These are phyloP conservation scores for Aschersonia sp. DNA, from an alignment of 2,329 filamentous ascomycete genomes.

Conservation along the genomic window DNA sequence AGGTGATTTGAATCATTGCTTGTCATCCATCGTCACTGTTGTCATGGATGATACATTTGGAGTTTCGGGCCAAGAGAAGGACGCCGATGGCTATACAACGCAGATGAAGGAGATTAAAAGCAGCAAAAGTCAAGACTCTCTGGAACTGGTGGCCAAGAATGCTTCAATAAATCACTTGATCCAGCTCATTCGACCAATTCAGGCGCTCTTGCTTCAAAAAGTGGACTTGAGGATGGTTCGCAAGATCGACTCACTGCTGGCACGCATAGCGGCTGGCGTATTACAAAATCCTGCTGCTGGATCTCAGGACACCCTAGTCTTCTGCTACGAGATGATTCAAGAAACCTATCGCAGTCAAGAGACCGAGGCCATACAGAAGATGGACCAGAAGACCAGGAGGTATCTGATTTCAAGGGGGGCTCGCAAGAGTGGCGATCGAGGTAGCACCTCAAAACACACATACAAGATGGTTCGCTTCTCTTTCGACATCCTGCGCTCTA, in stretches of 20 bases:
- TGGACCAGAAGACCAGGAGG: constrained; percentile 49
- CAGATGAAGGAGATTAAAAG: constrained; percentile 97
- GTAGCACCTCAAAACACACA: constrained; percentile 61
- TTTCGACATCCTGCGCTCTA: constrained; percentile 69
- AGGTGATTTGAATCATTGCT: constrained; percentile 81
- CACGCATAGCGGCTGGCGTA: constrained; percentile 69
- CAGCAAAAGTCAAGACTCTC: constrained; percentile 95
- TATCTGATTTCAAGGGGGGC: constrained; percentile 72
- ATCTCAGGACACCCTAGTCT: constrained; percentile 72
- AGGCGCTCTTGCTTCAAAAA: constrained; percentile 66
- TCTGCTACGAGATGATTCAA: constrained; percentile 89
- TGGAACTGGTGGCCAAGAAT: constrained; percentile 79
- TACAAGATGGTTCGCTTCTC: constrained; percentile 84
- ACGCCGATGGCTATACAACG: constrained; percentile 86
- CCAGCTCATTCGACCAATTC: constrained; percentile 64
- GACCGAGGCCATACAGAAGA: constrained; percentile 33
- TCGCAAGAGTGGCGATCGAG: constrained; percentile 57
- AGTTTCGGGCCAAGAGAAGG: constrained; percentile 83
- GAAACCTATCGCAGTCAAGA: constrained; percentile 59
- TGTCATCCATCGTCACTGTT: constrained; percentile 61
- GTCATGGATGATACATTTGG: constrained; percentile 98
- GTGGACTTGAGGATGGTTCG: constrained; percentile 69
- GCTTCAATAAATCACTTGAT: constrained; percentile 62
- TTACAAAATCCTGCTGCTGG: constrained; percentile 67
- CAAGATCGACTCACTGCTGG: constrained; percentile 81